These are phyloP conservation scores for Marasmius tenuissimus DNA, from an alignment of 1,284 basidiomycete genomes.

Conservation along the genomic window DNA sequence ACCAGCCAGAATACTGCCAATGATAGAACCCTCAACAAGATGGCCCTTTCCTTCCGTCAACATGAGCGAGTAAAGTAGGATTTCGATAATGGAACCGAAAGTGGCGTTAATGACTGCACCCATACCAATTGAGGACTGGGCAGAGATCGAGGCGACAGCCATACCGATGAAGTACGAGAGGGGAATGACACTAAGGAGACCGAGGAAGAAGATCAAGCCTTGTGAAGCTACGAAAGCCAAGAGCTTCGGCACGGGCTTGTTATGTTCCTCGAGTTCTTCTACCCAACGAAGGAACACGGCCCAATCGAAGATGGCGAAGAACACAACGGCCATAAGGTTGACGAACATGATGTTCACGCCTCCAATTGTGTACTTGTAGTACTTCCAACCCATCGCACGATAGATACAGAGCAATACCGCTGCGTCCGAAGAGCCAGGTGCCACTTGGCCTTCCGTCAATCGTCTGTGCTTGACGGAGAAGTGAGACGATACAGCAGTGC, in stretches of 20 bases:
- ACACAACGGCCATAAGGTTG: conserved; percentile 92
- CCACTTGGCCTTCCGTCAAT: conserved; percentile 72
- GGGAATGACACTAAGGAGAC: conserved; percentile 92
- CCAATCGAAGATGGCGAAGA: conserved; percentile 95
- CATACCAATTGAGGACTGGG: conserved; percentile 98
- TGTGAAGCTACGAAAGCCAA: conserved; percentile 74
- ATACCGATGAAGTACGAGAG: conserved; percentile 99
- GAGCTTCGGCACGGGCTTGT: conserved; percentile 63
- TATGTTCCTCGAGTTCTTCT: conserved; percentile 53
- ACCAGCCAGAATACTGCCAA: conserved; percentile 92
- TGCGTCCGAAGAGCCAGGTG: conserved; percentile 70
- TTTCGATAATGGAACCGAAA: conserved; percentile 98
- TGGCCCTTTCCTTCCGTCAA: conserved; percentile 88
- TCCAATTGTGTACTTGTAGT: conserved; percentile 99
- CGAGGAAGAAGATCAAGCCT: conserved; percentile 82
- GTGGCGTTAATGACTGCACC: conserved; percentile 99
- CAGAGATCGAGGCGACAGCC: conserved; percentile 98
- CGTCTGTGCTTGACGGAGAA: conserved; percentile 52
- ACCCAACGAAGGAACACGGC: conserved; percentile 78
- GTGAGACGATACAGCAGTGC: conserved; percentile 29
- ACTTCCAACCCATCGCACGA: conserved; percentile 86
- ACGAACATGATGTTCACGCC: conserved; percentile 99
- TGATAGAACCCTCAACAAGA: conserved; percentile 95
- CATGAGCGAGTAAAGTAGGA: conserved; percentile 91
- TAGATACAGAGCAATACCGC: conserved; percentile 96